phyloP scores from a whole-genome alignment of 2,329 filamentous ascomycete species.

The Talaromyces sp. region DNA sequence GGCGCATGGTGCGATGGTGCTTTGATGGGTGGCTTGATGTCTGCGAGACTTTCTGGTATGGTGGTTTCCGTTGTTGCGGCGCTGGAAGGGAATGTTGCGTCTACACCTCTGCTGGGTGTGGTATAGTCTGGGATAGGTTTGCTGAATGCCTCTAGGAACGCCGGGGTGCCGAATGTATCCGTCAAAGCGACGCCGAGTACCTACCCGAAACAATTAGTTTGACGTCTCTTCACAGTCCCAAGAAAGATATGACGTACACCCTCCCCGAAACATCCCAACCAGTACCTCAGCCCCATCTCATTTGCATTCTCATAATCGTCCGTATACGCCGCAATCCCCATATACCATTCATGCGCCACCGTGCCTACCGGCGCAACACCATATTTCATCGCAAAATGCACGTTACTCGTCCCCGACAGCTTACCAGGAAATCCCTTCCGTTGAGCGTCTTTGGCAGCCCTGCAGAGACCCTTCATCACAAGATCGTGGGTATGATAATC shows the following conservation, averaged over 20 bases:
- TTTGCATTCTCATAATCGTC: constrained; percentile 81
- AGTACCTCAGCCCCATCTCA: constrained; percentile 77
- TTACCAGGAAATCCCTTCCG: constrained; percentile 65
- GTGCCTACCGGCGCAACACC: constrained; percentile 81
- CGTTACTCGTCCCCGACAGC: constrained; percentile 88
- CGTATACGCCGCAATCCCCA: constrained; percentile 91
- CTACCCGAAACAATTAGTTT: constrained; percentile 25
- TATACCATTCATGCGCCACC: constrained; percentile 97
- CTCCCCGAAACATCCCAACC: constrained; percentile 86
- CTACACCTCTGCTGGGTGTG: constrained; percentile 39
- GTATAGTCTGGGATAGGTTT: constrained; percentile 55
- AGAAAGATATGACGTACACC: constrained; percentile 43
- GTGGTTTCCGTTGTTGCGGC: constrained; percentile 43
- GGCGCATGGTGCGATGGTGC: constrained; percentile 37
- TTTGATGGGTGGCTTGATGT: constrained; percentile 43
- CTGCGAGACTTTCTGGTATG: constrained; percentile 35
- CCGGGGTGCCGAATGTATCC: constrained; percentile 90
- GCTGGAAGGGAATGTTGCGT: constrained; percentile 39
- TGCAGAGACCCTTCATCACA: constrained; percentile 80
- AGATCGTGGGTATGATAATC: constrained; percentile 94
- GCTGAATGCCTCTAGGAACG: constrained; percentile 81
- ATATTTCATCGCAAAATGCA: constrained; percentile 94
- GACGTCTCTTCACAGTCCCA: not conserved
- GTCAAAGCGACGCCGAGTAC: constrained; percentile 86
- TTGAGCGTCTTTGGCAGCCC: constrained; percentile 68